These are phyloP conservation scores for Alopecurus myosuroides DNA, from an alignment of 176 grass and related monocot genomes.

Conservation along the genomic window DNA sequence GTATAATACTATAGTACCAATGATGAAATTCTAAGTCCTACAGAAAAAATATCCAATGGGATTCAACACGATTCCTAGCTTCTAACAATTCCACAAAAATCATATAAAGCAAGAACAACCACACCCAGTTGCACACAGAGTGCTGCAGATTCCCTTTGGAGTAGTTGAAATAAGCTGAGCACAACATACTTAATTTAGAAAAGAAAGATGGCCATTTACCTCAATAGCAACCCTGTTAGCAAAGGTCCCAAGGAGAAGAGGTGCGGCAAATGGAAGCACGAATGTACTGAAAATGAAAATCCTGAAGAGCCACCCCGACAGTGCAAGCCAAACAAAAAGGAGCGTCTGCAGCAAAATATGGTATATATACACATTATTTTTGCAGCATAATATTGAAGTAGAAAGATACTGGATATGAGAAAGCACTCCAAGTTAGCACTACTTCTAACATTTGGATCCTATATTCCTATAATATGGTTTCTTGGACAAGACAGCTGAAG, in stretches of 20 bases:
- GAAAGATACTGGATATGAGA: not conserved
- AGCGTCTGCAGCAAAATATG: constrained; percentile 58
- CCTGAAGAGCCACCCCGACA: constrained; percentile 96
- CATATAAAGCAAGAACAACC: constrained; percentile 4
- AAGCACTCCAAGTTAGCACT: not conserved
- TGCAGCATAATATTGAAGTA: not conserved
- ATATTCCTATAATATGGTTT: not conserved
- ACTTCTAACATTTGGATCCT: not conserved
- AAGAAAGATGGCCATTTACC: constrained; percentile 28
- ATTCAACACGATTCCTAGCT: not conserved
- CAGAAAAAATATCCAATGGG: not conserved
- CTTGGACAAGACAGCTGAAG: not conserved
- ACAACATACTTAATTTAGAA: not conserved
- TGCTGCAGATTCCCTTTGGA: not conserved
- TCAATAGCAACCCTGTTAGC: constrained; percentile 82
- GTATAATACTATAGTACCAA: not conserved
- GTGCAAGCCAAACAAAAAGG: constrained; percentile 74
- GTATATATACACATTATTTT: not conserved
- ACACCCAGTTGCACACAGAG: not conserved
- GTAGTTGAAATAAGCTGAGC: not conserved
- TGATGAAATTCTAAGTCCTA: not conserved
- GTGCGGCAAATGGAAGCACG: constrained; percentile 75
- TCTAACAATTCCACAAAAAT: not conserved
- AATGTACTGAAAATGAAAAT: constrained; percentile 79
- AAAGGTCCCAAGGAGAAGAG: constrained; percentile 82